These are phyloP conservation scores for Tanozyma kutaoensis DNA, from an alignment of 805 yeast species.

Conservation along the genomic window DNA sequence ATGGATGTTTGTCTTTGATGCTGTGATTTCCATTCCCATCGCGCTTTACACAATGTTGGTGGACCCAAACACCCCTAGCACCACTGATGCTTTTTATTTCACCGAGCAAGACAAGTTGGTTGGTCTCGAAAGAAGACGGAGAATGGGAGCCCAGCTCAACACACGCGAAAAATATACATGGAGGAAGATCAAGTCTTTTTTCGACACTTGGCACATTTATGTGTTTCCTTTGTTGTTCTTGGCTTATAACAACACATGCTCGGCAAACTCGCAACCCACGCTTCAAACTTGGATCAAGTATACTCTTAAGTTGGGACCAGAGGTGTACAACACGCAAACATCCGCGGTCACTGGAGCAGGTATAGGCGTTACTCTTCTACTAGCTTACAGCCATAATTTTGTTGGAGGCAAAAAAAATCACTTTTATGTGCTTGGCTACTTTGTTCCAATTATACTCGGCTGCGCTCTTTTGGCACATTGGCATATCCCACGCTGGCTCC, in stretches of 20 bases:
- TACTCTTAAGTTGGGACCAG: constrained; percentile 16
- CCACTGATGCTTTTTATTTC: constrained; percentile 18
- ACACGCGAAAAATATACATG: constrained; percentile 26
- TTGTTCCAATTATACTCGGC: constrained; percentile 25
- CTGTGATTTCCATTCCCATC: constrained; percentile 18
- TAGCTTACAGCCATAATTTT: constrained; percentile 24
- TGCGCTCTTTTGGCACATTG: constrained; percentile 31
- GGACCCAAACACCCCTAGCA: constrained; percentile 21
- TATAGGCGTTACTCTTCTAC: constrained; percentile 19
- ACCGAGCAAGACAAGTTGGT: constrained; percentile 16
- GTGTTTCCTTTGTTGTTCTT: constrained; percentile 29
- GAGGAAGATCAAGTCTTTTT: constrained; percentile 24
- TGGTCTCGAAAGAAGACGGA: constrained; percentile 29
- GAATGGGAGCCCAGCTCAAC: constrained; percentile 22
- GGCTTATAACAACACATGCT: constrained; percentile 22
- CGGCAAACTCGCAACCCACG: constrained; percentile 25
- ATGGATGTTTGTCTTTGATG: constrained; percentile 22
- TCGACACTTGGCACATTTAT: constrained; percentile 35
- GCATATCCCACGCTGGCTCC: constrained; percentile 34
- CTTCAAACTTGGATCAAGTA: constrained; percentile 32
- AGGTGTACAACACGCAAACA: constrained; percentile 27
- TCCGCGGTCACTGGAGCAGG: constrained; percentile 24
- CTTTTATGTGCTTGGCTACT: constrained; percentile 22
- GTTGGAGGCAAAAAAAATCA: constrained; percentile 16
- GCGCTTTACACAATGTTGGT: constrained; percentile 18